phyloP scores from a whole-genome alignment of 225 moss, liverwort and hornwort species.

The Ulota crispa region DNA sequence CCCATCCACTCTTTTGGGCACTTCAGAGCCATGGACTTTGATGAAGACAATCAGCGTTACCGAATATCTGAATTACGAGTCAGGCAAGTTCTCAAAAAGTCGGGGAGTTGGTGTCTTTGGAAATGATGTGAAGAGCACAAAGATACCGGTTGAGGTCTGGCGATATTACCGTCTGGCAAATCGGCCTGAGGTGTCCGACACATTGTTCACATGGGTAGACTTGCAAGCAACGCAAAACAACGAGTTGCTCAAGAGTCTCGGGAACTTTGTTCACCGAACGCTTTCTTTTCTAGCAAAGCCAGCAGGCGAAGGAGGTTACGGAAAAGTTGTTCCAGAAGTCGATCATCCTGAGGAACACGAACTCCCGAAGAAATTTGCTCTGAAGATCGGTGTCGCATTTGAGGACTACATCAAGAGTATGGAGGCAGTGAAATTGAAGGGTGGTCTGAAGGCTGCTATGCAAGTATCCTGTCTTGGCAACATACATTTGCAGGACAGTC shows the following conservation, averaged over 20 bases:
- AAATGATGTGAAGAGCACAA: slow-evolving; percentile 85
- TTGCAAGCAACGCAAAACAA: slow-evolving; percentile 96
- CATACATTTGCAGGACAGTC: slow-evolving; percentile 83
- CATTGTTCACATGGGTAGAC: slow-evolving; percentile 79
- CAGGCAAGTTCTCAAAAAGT: slow-evolving; percentile 97
- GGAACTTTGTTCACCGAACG: slow-evolving; percentile 81
- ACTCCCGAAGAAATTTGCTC: slow-evolving; percentile 55
- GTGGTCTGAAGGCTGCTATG: slow-evolving; percentile 83
- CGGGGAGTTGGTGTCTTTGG: slow-evolving; percentile 94
- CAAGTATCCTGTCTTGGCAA: slow-evolving; percentile 88
- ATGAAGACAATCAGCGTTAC: slow-evolving; percentile 96
- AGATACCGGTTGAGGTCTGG: slow-evolving; percentile 86
- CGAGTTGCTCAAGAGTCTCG: slow-evolving; percentile 87
- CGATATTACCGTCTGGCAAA: slow-evolving; percentile 87
- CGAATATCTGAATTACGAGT: slow-evolving; percentile 90
- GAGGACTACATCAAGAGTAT: slow-evolving; percentile 83
- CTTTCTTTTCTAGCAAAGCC: slow-evolving; percentile 85
- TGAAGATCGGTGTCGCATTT: slow-evolving; percentile 55
- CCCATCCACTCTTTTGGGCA: slow-evolving; percentile 88
- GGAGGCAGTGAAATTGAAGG: slow-evolving; percentile 96
- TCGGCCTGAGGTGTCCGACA: slow-evolving; percentile 83
- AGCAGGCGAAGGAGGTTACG: slow-evolving; percentile 73
- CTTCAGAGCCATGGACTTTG: slow-evolving; percentile 81
- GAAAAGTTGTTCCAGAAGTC: slow-evolving; percentile 72
- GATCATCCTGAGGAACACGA: slow-evolving; percentile 63